phyloP scores from a whole-genome alignment of 192 early-diverging fungal species.

The Phycomyces nitens region DNA sequence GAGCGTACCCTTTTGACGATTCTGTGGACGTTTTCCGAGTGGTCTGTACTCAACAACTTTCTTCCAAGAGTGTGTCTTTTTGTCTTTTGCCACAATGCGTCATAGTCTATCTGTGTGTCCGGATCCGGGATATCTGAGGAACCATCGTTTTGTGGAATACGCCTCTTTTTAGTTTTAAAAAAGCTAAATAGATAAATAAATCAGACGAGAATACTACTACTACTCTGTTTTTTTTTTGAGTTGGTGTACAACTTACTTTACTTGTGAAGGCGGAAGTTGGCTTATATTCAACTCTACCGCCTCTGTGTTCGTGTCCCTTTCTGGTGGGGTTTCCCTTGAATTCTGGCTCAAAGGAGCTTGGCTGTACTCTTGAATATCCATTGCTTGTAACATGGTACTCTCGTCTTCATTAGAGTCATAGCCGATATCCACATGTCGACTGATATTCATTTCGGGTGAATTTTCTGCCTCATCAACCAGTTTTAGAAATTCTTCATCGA shows the following conservation, averaged over 20 bases:
- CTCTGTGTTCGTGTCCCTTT: neutral
- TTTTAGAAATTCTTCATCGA: conserved; percentile 13
- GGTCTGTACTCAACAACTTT: too few species aligned
- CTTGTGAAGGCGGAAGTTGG: neutral
- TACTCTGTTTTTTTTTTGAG: too few species aligned
- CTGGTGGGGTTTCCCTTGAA: neutral
- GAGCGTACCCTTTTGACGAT: too few species aligned
- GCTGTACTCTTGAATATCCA: too few species aligned
- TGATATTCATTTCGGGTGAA: neutral
- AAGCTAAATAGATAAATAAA: too few species aligned
- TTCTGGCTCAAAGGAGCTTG: too few species aligned
- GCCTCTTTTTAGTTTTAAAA: neutral
- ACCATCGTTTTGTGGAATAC: conserved; percentile 9
- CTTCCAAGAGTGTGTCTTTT: neutral
- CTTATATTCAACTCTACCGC: neutral
- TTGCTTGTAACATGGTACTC: too few species aligned
- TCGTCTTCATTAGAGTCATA: conserved; percentile 1
- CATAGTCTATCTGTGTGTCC: too few species aligned
- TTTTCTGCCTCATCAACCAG: conserved; percentile 15
- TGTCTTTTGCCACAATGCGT: too few species aligned
- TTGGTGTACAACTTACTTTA: conserved; percentile 2
- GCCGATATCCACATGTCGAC: conserved; percentile 1
- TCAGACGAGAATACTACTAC: too few species aligned
- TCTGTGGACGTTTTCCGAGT: too few species aligned
- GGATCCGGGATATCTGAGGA: neutral